Base-by-base conservation (phyloP, 2,329 filamentous ascomycete genomes). In the Colletotrichum sp. region DNA sequence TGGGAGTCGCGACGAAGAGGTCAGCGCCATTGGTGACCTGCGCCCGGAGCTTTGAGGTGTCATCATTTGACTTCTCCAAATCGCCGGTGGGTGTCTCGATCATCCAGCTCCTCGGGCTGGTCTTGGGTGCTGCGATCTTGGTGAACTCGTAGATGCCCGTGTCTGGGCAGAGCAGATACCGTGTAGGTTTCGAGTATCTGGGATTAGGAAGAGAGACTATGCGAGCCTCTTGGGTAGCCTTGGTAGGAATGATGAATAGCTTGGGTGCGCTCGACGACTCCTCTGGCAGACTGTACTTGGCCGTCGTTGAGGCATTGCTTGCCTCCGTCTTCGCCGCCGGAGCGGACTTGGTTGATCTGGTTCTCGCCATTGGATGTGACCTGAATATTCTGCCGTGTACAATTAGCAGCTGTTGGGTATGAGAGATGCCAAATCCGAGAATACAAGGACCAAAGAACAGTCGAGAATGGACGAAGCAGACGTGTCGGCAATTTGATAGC, bases 1-100 rank as follows among this genome's bases (percentile, higher is more conserved):
- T 88, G 3, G 92, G 91, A 2, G 97, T 98, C 10, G 96, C 95
- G 75, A 99, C 86, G 80, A 94, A 94, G n/a, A 99, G 86, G 76
- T 96, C 92, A 39, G 95, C 92, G 59, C 89, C 89, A 80, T 93
- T 92, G 39, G 92, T 90, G 28, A 95, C 79, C 30, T 82, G 79
- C 36, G 79, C 78, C 30, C 79, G 78, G 71, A 57, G 70, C 69
- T 79, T 77, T 44, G 77, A 59, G 5, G 62, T 67, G n/a, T 76
- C 80, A 10, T 75, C 69, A 21, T 77, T 72, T 34, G 77, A 28
- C 12, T 79, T 76, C 13, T 82, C 77, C 8, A 79, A 77, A 6
- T 59, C 24, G 34, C 75, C 44, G 62, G 75, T 75, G 24, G 78
- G 68, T 6, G 79, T 80, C 72, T 90, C 87, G 66, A 94, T 86